phyloP scores from a whole-genome alignment of 1,139 yeast species.

The Taphrina confusa region DNA sequence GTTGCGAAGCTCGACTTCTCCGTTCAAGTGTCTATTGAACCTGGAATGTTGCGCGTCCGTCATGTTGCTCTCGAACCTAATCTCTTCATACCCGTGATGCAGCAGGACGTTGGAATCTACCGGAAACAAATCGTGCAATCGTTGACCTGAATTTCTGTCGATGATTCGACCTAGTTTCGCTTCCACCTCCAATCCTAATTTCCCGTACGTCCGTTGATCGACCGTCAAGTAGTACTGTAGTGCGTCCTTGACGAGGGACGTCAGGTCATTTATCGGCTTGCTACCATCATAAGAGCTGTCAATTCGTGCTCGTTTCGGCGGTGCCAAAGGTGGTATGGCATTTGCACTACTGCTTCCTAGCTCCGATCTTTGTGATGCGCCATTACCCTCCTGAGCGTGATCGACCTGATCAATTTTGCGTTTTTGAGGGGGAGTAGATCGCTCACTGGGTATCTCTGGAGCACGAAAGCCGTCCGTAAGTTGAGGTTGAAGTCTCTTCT shows the following conservation, averaged over 20 bases:
- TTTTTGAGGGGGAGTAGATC: background rate
- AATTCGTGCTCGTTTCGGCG: background rate
- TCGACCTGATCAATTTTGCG: constrained; percentile 9
- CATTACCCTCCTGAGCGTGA: background rate
- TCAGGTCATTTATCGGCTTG: constrained; percentile 2
- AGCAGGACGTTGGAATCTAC: constrained; percentile 69
- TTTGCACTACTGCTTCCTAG: background rate
- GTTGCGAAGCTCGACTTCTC: constrained; percentile 31
- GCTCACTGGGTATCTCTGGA: background rate
- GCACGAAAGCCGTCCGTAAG: background rate
- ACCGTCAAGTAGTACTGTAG: constrained; percentile 12
- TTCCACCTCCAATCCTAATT: constrained; percentile 60
- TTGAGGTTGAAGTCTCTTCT: background rate
- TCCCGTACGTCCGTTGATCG: constrained; percentile 17
- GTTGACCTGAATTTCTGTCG: constrained; percentile 60
- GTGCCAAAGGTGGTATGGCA: background rate
- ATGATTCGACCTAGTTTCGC: constrained; percentile 72
- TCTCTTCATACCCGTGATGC: constrained; percentile 40
- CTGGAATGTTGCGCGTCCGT: constrained; percentile 29
- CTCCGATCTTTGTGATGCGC: background rate
- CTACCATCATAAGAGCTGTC: constrained; percentile 11
- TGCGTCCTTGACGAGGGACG: constrained; percentile 4
- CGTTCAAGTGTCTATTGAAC: constrained; percentile 36
- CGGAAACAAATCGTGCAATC: constrained; percentile 57
- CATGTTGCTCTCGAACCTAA: constrained; percentile 35